Evolutionary conservation across 176 grass and related monocot genomes (phyloP), one percentile per base, ranked within the genome.

Genomic region (Musa beccarii): DNA sequence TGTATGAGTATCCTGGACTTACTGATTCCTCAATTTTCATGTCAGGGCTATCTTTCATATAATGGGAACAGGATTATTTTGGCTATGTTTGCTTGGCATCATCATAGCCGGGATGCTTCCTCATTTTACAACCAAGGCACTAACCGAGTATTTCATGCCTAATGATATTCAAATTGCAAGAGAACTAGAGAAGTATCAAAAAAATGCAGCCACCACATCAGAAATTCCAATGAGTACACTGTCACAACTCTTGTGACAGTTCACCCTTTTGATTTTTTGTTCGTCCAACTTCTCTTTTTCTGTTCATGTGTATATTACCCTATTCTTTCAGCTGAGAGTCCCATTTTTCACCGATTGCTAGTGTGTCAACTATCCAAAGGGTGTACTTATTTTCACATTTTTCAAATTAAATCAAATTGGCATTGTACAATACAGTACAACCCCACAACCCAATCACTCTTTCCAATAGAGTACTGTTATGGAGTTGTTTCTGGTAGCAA

Each of bases 81-180:
- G 96, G 96, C 79, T 81, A 21, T 84, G 88, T 73, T 85, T 89
- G 51, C 81, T 99, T 43, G 86, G 82, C 10, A 86, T 95, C 53
- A 79, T 80, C n/a, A 79, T 92, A 51, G 85, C 82, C 4, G 89
- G 86, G 10, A 89, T 99, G 96, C 68, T 89, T 76, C 96, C 96
- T 82, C 96, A 86, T 86, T 94, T 94, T 69, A 83, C 76, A 0
- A 66, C 79, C 11, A 99, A 95, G 73, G 91, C 83, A 25, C 83
- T 99, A 55, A 71, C 49, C 17, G 96, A 95, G 81, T 84, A 89
- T 75, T 86, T 89, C 69, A 79, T 75, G 16, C 91, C 91, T 53
- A 89, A 68, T 28, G 96, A 99, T 67, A 88, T 95, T 75, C 96
- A 99, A 75, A 94, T 99, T 24, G 91, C 91, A 0, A 92, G 84